phyloP scores from a whole-genome alignment of 2,329 filamentous ascomycete species.

The Epichloe brachyelytri region DNA sequence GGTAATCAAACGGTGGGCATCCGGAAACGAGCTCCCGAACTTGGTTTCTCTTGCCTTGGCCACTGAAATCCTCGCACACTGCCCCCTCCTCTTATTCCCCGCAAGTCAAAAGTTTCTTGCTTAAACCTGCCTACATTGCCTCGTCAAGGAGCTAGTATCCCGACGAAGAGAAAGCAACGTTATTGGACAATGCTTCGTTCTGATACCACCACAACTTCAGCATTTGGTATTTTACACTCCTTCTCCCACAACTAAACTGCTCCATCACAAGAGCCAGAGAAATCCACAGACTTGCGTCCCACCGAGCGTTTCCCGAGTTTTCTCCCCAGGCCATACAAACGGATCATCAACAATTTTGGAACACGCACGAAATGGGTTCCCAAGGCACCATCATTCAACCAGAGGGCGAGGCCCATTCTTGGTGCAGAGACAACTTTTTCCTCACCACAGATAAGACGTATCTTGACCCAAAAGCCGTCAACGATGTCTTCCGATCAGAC shows the following conservation, averaged over 20 bases:
- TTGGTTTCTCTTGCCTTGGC: neutral
- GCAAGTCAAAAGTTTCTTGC: neutral
- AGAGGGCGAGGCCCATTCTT: conserved; percentile 26
- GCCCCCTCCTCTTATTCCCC: neutral
- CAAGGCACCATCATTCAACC: conserved; percentile 10
- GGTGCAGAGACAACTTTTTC: conserved; percentile 42
- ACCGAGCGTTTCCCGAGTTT: neutral
- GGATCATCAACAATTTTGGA: neutral
- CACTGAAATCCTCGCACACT: neutral
- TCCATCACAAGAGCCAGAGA: neutral
- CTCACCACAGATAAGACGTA: conserved; percentile 47
- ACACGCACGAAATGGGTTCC: conserved; percentile 9
- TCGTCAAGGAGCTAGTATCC: neutral
- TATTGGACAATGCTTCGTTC: conserved; percentile 8
- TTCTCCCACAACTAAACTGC: conserved; percentile 4
- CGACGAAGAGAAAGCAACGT: neutral
- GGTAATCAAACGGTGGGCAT: neutral
- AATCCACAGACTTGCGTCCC: neutral
- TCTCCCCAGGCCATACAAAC: neutral
- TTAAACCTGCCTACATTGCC: neutral
- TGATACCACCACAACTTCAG: neutral
- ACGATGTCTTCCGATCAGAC: conserved; percentile 41
- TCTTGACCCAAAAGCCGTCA: conserved; percentile 40
- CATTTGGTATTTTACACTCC: conserved; percentile 1
- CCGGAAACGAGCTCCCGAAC: neutral